Evolutionary conservation across 192 early-diverging fungal genomes (phyloP).

Genomic region (Diversispora epigaea): DNA sequence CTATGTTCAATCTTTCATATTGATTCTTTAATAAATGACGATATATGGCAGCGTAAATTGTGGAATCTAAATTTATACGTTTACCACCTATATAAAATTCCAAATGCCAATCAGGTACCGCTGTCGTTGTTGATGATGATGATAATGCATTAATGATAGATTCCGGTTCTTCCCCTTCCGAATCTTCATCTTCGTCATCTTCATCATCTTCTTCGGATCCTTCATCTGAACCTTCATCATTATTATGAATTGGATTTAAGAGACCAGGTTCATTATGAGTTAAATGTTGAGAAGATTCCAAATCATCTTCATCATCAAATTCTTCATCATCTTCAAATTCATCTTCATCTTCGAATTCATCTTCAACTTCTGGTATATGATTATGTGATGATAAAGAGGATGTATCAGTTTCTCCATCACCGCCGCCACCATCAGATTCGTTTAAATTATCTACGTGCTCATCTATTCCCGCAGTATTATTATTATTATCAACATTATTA

Average conservation of each 20-base stretch:
- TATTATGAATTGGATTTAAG: not conserved
- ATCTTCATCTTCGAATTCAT: not conserved
- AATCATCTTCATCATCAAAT: not conserved
- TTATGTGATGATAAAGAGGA: no score
- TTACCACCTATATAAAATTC: constrained; percentile 57
- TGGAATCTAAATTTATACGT: constrained; percentile 50
- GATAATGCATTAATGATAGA: no score
- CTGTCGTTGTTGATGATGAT: no score
- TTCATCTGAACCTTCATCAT: not conserved
- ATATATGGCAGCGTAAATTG: constrained; percentile 71
- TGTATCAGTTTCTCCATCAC: no score
- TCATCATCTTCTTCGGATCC: not conserved
- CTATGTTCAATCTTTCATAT: not conserved
- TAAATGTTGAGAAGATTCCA: not conserved
- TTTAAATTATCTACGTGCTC: no score
- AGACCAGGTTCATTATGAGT: not conserved
- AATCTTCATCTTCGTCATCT: no score
- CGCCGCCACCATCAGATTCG: no score
- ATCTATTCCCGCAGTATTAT: no score
- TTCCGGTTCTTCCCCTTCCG: no score
- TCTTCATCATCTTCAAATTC: not conserved
- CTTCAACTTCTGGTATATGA: not conserved
- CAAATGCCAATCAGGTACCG: constrained; percentile 47
- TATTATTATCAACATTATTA: no score
- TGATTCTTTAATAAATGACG: constrained; percentile 30